Conservation (phyloP, 2,329 filamentous ascomycete genomes). For the Penicillium sp. region DNA sequence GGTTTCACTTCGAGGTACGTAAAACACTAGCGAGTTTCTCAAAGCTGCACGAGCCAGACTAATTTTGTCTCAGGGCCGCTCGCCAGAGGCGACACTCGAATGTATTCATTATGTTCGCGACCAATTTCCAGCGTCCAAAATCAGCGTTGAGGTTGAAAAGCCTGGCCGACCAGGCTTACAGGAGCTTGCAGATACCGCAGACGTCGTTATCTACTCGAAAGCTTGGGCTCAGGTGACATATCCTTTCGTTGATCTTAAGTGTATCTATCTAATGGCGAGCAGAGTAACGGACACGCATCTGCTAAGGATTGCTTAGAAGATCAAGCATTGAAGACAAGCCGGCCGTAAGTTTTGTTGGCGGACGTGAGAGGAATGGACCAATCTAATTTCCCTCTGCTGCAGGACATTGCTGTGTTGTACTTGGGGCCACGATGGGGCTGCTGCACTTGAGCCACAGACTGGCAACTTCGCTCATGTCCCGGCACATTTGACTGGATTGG, state of each 20-base stretch:
- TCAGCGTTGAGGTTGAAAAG: slow-evolving; percentile 73
- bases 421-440: slow-evolving; percentile 57
- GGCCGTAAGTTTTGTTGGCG: slow-evolving; percentile 44
- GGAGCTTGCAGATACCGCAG: slow-evolving; percentile 58
- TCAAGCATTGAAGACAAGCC: slow-evolving; percentile 41
- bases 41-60: not conserved
- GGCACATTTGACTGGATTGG: slow-evolving; percentile 40
- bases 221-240: slow-evolving; percentile 62
- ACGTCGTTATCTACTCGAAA: slow-evolving; percentile 70
- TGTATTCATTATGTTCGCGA: slow-evolving; percentile 58
- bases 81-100: slow-evolving; percentile 56
- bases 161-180: slow-evolving; percentile 58
- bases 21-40: not conserved
- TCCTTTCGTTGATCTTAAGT: too few relatives aligned
- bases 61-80: slow-evolving; percentile 52
- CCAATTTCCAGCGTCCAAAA: slow-evolving; percentile 43
- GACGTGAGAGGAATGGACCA: not conserved
- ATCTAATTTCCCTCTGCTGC: not conserved
- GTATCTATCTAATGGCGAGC: not conserved
- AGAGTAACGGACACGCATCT: slow-evolving; percentile 42
- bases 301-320: slow-evolving; percentile 51
- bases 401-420: slow-evolving; percentile 55
- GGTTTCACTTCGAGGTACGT: slow-evolving; percentile 68
- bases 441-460: slow-evolving; percentile 42
- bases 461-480: slow-evolving; percentile 41